Conservation (phyloP, 805 yeast species). For the Komagataella phaffii region DNA sequence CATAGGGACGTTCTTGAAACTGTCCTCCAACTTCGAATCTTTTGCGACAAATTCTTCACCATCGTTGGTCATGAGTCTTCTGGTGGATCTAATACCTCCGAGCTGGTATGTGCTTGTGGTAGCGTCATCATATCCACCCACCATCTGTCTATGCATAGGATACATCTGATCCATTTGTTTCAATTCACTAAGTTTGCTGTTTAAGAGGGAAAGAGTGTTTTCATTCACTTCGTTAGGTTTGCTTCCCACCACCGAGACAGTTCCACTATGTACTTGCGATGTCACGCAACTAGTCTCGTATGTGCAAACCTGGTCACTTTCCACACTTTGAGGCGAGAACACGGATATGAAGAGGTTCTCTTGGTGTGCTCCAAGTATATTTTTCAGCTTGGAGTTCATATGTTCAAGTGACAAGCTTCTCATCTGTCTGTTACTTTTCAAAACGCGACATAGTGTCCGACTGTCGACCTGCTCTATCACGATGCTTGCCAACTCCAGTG, state of each 20-base stretch:
- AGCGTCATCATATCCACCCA: not conserved
- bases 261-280: not conserved
- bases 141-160: not conserved
- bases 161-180: not conserved
- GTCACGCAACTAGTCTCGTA: constrained; percentile 11
- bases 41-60: not conserved
- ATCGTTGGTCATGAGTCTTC: not conserved
- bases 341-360: constrained; percentile 9
- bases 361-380: not conserved
- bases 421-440: not conserved
- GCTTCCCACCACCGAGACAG: not conserved
- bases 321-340: constrained; percentile 14
- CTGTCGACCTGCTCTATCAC: not conserved
- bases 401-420: not conserved
- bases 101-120: not conserved
- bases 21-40: constrained; percentile 3
- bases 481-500: not conserved
- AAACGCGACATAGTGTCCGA: not conserved
- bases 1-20: not conserved
- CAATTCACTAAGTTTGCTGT: not conserved
- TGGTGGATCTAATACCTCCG: not conserved
- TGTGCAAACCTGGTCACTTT: constrained; percentile 6
- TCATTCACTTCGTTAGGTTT: not conserved
- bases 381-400: not conserved
- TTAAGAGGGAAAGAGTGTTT: not conserved